Evolutionary conservation across 1,284 basidiomycete genomes (phyloP), one percentile per base, ranked within the genome.

Genomic region (Golubevia sp.): DNA sequence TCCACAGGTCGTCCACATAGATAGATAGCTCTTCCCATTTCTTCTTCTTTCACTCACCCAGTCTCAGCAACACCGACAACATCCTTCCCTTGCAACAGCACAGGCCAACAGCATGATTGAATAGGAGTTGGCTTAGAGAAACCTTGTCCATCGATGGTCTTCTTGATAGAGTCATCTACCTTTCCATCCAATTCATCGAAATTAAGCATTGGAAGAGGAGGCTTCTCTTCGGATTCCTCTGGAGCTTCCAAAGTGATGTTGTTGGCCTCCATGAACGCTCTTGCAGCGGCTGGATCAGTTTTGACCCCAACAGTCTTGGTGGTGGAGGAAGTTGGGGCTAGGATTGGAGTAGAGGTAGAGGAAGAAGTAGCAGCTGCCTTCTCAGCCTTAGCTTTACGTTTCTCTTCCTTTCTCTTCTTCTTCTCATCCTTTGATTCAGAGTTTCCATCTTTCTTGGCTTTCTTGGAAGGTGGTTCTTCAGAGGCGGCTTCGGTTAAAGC

Each of bases 41-140:
- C 13, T 24, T 11, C 21, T 13, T 57, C n/a, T n/a, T n/a, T n/a
- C n/a, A 69, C 90, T 90, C 89, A 93, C 73, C 95, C 97, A 1
- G 96, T 99, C 87, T 99, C 95, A 15, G 97, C 96, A 68, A 99
- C 94, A 64, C 96, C 96, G 38, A 99, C 91, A 0, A 97, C 92
- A 83, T 98, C 94, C 68, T 88, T 88, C 2, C 92, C 92, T 58
- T 88, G 87, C 27, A 98, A 86, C 4, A 93, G 88, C 20, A 92
- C 90, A 2, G 94, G 94, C 96, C 96, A 99, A 34, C 94, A 91
- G 77, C 93, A 97, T 3, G 94, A 91, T 84, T 99, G 96, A 64
- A 99, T 95, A 0, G 96, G 94, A 0, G 95, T 97, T 0, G 97
- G 97, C 74, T 92, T 90, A 63, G 90, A 88, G 86, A 96, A 99